Percentiles rank a stretch among this genome's conserved stretches.
These are phyloP conservation scores for Gaultheria prostrata DNA, from an alignment of 148 eudicot genomes.

Conservation along the genomic window DNA sequence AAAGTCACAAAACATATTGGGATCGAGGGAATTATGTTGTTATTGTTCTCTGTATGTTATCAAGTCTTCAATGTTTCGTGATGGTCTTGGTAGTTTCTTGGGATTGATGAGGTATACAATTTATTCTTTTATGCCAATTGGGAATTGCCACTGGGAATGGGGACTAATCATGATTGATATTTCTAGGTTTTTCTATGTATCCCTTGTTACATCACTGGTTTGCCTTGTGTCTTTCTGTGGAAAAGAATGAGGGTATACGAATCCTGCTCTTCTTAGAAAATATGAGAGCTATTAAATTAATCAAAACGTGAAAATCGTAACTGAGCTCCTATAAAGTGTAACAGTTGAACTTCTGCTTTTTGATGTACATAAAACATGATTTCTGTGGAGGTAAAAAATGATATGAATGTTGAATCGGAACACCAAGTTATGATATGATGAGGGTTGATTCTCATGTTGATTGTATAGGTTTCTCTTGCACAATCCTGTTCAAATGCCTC, in stretches of 20 bases:
- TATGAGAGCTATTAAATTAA: background rate
- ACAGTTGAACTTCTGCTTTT: background rate
- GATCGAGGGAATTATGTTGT: background rate
- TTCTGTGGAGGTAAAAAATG: conserved; percentile 1
- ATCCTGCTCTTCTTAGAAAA: background rate
- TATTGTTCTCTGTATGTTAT: background rate
- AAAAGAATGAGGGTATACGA: background rate
- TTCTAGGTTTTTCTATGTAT: no score
- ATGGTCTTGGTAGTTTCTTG: background rate
- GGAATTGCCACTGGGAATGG: no score
- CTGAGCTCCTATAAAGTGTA: background rate
- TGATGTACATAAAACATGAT: background rate
- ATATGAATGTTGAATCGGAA: background rate
- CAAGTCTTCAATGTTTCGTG: background rate
- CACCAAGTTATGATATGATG: background rate
- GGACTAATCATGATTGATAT: no score
- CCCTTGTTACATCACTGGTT: background rate
- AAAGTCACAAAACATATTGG: background rate
- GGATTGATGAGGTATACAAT: no score
- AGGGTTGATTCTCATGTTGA: conserved; percentile 11
- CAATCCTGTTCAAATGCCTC: conserved; percentile 74
- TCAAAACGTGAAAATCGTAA: background rate
- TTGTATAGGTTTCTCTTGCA: conserved; percentile 83
- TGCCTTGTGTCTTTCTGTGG: background rate
- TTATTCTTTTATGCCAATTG: no score